Conservation (phyloP, 176 grass and related monocot genomes). For the Neostapfia colusana region DNA sequence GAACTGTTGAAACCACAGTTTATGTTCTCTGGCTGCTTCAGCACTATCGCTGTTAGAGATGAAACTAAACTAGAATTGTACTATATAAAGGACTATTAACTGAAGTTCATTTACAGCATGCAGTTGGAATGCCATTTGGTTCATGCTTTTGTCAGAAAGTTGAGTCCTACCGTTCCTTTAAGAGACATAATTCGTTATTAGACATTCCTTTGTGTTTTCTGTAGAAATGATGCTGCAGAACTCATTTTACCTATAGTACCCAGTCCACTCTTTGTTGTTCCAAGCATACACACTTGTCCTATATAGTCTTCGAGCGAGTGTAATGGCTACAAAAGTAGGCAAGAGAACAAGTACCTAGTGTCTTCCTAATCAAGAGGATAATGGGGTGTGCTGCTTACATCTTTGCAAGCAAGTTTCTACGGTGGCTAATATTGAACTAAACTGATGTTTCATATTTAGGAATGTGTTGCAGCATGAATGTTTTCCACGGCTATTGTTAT, state of each 20-base stretch:
- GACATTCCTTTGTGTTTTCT: neutral
- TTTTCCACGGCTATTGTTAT: neutral
- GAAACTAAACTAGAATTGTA: neutral
- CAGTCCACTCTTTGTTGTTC: neutral
- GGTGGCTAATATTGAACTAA: neutral
- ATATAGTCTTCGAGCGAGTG: neutral
- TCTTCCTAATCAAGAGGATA: neutral
- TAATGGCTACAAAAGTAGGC: neutral
- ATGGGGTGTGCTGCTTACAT: neutral
- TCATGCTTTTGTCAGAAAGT: conserved; percentile 2
- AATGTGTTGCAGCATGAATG: neutral
- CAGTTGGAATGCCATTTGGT: neutral
- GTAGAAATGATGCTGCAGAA: neutral
- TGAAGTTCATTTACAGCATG: neutral
- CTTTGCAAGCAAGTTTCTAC: neutral
- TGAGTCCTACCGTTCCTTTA: neutral
- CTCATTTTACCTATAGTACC: neutral
- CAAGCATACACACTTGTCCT: neutral
- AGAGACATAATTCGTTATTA: neutral
- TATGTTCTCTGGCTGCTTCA: conserved; percentile 11
- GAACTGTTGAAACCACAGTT: neutral
- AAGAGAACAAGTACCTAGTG: neutral
- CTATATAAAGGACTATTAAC: neutral
- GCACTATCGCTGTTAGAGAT: conserved; percentile 13
- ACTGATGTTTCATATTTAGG: neutral